phyloP scores from a whole-genome alignment of 768 basidiomycete species.

The Leccinum truebloodii region DNA sequence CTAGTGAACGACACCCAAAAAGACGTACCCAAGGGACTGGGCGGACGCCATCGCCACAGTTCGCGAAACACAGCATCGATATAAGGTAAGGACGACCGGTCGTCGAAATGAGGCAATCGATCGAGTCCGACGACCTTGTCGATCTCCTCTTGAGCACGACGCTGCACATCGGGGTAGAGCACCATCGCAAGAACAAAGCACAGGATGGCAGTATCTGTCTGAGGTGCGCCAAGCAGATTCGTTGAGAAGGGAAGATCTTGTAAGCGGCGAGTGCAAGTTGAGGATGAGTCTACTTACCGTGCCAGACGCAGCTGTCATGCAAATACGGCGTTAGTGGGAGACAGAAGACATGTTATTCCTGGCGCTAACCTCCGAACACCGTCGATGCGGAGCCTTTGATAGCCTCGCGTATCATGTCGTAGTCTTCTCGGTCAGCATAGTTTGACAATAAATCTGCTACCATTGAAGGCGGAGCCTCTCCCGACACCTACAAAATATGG shows the following conservation, averaged over 20 bases:
- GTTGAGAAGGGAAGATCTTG: neutral
- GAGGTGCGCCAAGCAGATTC: neutral
- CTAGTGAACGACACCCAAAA: neutral
- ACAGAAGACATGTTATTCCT: neutral
- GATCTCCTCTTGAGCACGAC: conserved; percentile 28
- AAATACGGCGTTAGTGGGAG: neutral
- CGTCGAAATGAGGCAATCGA: conserved; percentile 27
- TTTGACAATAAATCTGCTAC: neutral
- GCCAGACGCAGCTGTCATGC: conserved; percentile 2
- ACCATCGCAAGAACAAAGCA: conserved; percentile 29
- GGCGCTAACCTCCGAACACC: conserved; percentile 7
- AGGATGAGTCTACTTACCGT: neutral
- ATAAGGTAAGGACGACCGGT: conserved; percentile 28
- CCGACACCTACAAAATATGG: neutral
- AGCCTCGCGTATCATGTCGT: neutral
- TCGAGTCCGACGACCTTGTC: conserved; percentile 25
- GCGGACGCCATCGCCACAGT: conserved; percentile 23
- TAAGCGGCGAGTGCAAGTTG: neutral
- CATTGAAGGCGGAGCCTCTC: conserved; percentile 2
- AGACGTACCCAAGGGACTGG: conserved; percentile 12
- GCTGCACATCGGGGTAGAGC: conserved; percentile 28
- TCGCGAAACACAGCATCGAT: conserved; percentile 28
- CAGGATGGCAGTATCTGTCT: conserved; percentile 19
- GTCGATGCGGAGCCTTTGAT: conserved; percentile 3
- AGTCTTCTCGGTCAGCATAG: neutral